These are phyloP conservation scores for Serendipita sp. DNA, from an alignment of 768 basidiomycete species.

Conservation along the genomic window DNA sequence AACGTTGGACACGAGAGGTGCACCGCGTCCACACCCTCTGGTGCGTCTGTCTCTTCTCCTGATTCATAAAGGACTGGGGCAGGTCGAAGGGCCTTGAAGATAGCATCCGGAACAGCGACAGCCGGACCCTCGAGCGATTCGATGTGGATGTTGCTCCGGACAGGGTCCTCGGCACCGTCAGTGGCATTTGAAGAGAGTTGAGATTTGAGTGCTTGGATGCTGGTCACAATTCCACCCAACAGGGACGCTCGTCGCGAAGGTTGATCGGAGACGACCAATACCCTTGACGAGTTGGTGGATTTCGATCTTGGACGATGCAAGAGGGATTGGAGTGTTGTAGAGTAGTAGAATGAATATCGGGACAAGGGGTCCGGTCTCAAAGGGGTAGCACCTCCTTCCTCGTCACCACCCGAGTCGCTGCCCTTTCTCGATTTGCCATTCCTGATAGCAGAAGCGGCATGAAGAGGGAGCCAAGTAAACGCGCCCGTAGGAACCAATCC, in stretches of 20 bases:
- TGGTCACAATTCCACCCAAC: background rate
- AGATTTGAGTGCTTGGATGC: background rate
- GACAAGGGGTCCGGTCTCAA: background rate
- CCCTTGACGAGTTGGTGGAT: background rate
- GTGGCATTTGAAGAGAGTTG: background rate
- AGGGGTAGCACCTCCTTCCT: background rate
- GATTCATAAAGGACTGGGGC: background rate
- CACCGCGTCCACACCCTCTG: background rate
- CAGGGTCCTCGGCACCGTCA: background rate
- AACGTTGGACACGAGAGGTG: slow-evolving; percentile 3
- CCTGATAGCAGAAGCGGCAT: background rate
- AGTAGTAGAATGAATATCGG: slow-evolving; percentile 2
- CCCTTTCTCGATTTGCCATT: background rate
- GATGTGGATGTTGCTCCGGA: background rate
- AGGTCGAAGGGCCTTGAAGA: background rate
- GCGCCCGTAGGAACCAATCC: background rate
- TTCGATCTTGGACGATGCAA: background rate
- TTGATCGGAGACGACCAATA: slow-evolving; percentile 1
- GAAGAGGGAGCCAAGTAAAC: slow-evolving; percentile 1
- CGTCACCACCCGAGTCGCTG: background rate
- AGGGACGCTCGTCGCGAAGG: background rate
- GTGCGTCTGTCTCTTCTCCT: background rate
- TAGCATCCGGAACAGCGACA: background rate
- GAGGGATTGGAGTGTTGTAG: background rate
- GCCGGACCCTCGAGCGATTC: background rate